Conservation (phyloP, 164 flowering plant genomes). For the Cinnamomum micranthum region DNA sequence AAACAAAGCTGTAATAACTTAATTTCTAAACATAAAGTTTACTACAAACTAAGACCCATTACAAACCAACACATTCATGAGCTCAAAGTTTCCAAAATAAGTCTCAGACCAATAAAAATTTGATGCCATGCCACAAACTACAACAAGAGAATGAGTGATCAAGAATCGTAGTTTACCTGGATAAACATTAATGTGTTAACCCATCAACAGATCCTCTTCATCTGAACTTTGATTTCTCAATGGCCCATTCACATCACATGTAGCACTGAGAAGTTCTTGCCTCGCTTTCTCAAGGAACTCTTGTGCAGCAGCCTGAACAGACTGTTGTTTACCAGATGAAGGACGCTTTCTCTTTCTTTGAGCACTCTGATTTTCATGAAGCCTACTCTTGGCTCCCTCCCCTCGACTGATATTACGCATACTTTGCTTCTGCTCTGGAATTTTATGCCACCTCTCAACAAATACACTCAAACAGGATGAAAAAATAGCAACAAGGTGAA, state of each 20-base stretch:
- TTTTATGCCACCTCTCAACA: constrained; percentile 1
- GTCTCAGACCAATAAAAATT: neutral
- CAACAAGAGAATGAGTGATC: neutral
- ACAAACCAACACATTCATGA: neutral
- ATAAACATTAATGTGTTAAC: constrained; percentile 19
- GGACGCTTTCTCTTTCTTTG: constrained; percentile 72
- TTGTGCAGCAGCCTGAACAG: constrained; percentile 69
- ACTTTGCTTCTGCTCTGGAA: constrained; percentile 70
- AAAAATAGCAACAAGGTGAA: neutral
- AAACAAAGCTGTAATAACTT: neutral
- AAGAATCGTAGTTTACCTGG: neutral
- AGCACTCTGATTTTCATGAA: constrained; percentile 29
- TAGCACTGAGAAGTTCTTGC: constrained; percentile 70
- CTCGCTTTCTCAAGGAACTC: constrained; percentile 93
- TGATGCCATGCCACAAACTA: neutral
- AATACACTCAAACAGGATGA: neutral
- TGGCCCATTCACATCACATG: constrained; percentile 65
- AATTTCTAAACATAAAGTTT: neutral
- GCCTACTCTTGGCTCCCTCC: constrained; percentile 35
- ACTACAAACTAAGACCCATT: neutral
- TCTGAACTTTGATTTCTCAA: constrained; percentile 34
- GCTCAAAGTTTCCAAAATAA: too few species aligned
- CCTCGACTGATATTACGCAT: constrained; percentile 67
- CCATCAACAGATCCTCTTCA: constrained; percentile 32
- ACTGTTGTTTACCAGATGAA: constrained; percentile 41